Base-by-base conservation (phyloP, 2,329 filamentous ascomycete species). In the Neophaeococcomyces mojaviensis region DNA sequence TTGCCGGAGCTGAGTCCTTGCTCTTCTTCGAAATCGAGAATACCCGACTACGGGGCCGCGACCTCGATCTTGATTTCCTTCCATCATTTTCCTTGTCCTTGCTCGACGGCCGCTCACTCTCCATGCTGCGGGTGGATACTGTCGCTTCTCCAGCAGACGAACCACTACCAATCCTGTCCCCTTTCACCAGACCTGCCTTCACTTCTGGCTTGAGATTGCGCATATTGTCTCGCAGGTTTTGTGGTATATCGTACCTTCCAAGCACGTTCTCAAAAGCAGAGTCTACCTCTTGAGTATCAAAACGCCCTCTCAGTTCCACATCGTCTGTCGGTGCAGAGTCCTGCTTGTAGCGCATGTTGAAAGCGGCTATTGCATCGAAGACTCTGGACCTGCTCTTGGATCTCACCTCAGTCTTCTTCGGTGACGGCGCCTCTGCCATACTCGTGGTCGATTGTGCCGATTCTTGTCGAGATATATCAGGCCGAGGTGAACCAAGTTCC, bases 181-280 rank as follows among this genome's bases (percentile, higher is more conserved):
- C 89, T 44, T 84, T 82, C 58, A 97, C 88, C 58, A 98, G 94
- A 61, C 97, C 89, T 61, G 88, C 86, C 68, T 98, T 98, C 70
- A 97, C 89, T 30, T 86, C 84, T 54, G 87, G 77, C 52, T 86
- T 88, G 49, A 98, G 71, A 47, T 82, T 89, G 37, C 90, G 79
- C 88, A 98, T 96, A 68, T 94, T 94, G 64, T 90, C 88, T 46
- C 90, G 78, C 73, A 95, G 88, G 53, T 95, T 86, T 59, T 94
- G 86, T 2, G 90, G 89, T 45, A 97, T 94, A 59, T 97, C 95
- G 53, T 90, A 79, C 15, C 89, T 81, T 62, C 95, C 88, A 65
- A 94, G 63, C 65, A 79, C 35, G 45, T 39, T 51, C 44, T 58
- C 56, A 33, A 58, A 56, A 2, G 53, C 55, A 3, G 48, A 47